These are phyloP conservation scores for Wickerhamiella pararugosa DNA, from an alignment of 1,139 yeast genomes.

Conservation along the genomic window DNA sequence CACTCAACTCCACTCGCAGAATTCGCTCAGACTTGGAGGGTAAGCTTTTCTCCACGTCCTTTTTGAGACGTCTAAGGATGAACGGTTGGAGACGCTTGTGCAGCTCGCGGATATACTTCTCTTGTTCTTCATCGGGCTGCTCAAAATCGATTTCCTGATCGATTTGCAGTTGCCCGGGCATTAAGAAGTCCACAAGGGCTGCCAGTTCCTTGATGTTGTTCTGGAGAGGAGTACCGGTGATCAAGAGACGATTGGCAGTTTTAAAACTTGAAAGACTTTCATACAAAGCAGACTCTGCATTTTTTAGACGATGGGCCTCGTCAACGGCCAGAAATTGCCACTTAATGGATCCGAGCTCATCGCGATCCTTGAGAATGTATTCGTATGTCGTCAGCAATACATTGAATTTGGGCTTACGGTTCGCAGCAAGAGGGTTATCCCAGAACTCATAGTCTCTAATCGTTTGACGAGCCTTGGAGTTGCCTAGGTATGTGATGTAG, in stretches of 20 bases:
- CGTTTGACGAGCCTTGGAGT: slow-evolving; percentile 66
- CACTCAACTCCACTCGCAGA: slow-evolving; percentile 85
- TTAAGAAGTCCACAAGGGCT: slow-evolving; percentile 82
- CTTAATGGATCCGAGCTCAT: slow-evolving; percentile 62
- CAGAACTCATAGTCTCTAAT: slow-evolving; percentile 80
- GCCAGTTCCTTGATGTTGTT: slow-evolving; percentile 91
- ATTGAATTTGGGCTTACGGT: slow-evolving; percentile 68
- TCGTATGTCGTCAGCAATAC: slow-evolving; percentile 86
- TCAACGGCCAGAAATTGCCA: slow-evolving; percentile 98
- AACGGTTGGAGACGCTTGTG: slow-evolving; percentile 81
- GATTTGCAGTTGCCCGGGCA: slow-evolving; percentile 85
- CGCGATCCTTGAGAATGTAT: slow-evolving; percentile 76
- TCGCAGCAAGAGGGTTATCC: slow-evolving; percentile 31
- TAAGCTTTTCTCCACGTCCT: slow-evolving; percentile 91
- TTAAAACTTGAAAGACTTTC: slow-evolving; percentile 75
- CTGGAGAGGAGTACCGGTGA: slow-evolving; percentile 97
- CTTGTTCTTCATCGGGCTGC: slow-evolving; percentile 74
- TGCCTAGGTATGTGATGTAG: slow-evolving; percentile 85
- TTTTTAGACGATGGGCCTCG: slow-evolving; percentile 94
- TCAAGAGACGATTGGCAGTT: slow-evolving; percentile 69
- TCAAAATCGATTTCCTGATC: slow-evolving; percentile 94
- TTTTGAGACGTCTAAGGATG: slow-evolving; percentile 80
- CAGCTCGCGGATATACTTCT: slow-evolving; percentile 68
- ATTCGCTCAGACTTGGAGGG: slow-evolving; percentile 94
- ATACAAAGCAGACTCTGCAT: slow-evolving; percentile 83